Evolutionary conservation across 768 basidiomycete genomes (phyloP), one percentile per base, ranked within the genome.

Genomic region (Paxillus involutus): DNA sequence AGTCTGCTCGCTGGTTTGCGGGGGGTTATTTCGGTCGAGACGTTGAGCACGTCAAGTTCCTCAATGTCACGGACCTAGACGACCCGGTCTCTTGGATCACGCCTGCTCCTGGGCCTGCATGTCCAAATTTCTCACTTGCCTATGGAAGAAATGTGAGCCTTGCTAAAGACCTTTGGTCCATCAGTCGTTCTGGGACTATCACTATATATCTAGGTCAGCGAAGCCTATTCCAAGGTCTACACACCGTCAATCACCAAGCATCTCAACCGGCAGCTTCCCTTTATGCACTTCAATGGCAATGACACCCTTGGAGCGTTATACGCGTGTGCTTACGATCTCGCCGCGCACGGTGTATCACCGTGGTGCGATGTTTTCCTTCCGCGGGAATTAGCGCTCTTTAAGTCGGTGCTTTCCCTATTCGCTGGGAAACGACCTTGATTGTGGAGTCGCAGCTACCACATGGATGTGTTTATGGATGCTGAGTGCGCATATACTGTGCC

Each of bases 1-100:
- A 75, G 58, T 70, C 69, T 13, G 71, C 72, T 14, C 73, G 65
- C 50, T 73, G 73, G 73, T 74, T 73, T 60, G 64, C 63, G 30
- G 53, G 63, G 53, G 72, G 73, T 24, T 69, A 71, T 62, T 71
- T 69, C 52, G 73, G 73, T 3, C 63, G 69, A 9, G 44, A 55
- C 21, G 16, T 53, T 51, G 44, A 59, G 29, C 62, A 39, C 36
- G 51, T 64, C 16, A 47, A 48, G 40, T 65, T 69, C 49, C 42
- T 60, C 16, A 59, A 61, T 24, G 67, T 74, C 56, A 50, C 58
- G 3, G 72, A 73, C 62, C 64, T 69, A 58, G 39, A 53, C 46
- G 56, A 56, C 41, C 69, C 71, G 14, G 53, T 64, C 24, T 71
- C 71, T 33, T 72, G 71, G 70, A 71, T 73, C 53, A 72, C 71